Evolutionary conservation across 2,329 filamentous ascomycete species (phyloP), one percentile per base, ranked within the genome.

Genomic region (Graphium sp.): DNA sequence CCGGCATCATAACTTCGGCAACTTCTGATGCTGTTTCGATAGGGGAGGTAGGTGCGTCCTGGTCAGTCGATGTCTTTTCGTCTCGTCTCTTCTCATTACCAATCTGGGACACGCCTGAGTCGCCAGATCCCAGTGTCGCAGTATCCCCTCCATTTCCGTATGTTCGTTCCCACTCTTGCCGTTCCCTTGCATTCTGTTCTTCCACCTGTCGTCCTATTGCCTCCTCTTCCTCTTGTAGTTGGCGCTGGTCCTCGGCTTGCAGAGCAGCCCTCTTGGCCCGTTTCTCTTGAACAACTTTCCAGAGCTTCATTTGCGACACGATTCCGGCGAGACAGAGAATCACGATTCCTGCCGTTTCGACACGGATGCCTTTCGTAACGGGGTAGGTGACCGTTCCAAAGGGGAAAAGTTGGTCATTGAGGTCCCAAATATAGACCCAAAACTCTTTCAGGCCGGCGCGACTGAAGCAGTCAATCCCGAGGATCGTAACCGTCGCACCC

Each of bases 391-490:
- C 60, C 2, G 78, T 77, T 21, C 70, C 66, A 3, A 83, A 54
- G 0, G 85, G 85, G 42, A 95, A 95, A 1, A 84, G 56, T 28
- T 78, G 62, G 23, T 72, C 58, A 47, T 94, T 94, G 22, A 95
- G 52, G 25, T 57, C 58, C 87, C 87, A 95, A 21, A 92, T 62
- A 47, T 91, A 95, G 5, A 82, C 66, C 87, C 87, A 95, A 40
- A 94, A 94, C 48, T 95, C 87, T 49, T 93, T 94, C 41, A 92
- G 56, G 0, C 87, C 87, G n/a, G 84, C 83, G 36, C 73, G 63
- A 42, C 75, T 87, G 41, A 87, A 91, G 49, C 83, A 92, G 47
- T 95, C 87, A 33, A 95, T 79, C 3, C 87, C 87, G 3, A 95
- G 52, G 10, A 92, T 67, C 1, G 77, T 61, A 4, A 70, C 70